These are phyloP conservation scores for Rozella allomycis DNA, from an alignment of 371 early-diverging fungal genomes.

Conservation along the genomic window DNA sequence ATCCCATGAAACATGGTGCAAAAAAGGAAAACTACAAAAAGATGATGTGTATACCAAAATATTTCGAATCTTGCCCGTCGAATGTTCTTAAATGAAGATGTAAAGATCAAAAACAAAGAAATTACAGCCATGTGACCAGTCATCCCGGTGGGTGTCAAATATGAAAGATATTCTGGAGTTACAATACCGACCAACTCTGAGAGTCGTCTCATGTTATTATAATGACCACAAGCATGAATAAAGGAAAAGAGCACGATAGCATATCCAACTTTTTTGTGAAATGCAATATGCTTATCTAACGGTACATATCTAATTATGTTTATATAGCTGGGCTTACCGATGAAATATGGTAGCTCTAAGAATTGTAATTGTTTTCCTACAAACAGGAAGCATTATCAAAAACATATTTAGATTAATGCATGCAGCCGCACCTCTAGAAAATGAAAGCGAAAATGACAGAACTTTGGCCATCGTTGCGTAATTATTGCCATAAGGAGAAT, in stretches of 20 bases:
- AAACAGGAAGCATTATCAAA: constrained; percentile 56
- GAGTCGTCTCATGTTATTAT: constrained; percentile 33
- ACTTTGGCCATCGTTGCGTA: no score
- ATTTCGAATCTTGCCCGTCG: constrained; percentile 35
- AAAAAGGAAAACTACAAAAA: constrained; percentile 35
- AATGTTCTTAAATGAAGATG: constrained; percentile 35
- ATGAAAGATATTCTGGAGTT: constrained; percentile 14
- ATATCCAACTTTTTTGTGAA: constrained; percentile 58
- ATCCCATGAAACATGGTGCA: constrained; percentile 35
- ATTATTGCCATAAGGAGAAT: no score
- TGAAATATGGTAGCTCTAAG: constrained; percentile 41
- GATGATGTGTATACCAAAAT: constrained; percentile 52
- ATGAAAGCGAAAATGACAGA: no score
- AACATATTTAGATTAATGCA: no score
- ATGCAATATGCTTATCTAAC: constrained; percentile 55
- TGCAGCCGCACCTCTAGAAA: no score
- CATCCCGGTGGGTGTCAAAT: constrained; percentile 43
- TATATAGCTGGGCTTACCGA: no score
- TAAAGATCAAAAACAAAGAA: constrained; percentile 40
- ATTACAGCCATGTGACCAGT: constrained; percentile 54
- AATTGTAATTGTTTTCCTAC: constrained; percentile 48
- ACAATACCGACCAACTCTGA: constrained; percentile 3
- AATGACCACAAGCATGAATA: constrained; percentile 45
- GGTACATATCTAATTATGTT: constrained; percentile 47
- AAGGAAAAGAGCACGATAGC: constrained; percentile 44